These are phyloP conservation scores for Protomyces gravidus DNA, from an alignment of 1,139 yeast species.

Conservation along the genomic window DNA sequence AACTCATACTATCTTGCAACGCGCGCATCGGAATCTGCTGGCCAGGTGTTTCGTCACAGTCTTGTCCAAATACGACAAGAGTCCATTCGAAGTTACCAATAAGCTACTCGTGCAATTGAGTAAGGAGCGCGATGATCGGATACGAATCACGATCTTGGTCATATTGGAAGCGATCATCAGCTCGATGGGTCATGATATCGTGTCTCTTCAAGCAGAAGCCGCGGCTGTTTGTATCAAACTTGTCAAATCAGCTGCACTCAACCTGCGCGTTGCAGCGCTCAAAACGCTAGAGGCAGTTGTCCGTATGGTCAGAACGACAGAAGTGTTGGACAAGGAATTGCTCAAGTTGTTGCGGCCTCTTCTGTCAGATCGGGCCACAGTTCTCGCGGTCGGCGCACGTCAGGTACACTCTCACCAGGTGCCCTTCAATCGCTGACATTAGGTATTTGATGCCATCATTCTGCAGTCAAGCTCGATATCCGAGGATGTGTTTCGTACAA, in stretches of 20 bases:
- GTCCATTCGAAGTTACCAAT: slow-evolving; percentile 39
- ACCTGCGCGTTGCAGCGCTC: slow-evolving; percentile 37
- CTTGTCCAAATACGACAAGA: slow-evolving; percentile 33
- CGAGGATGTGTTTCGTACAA: slow-evolving; percentile 2
- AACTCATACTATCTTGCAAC: slow-evolving; percentile 38
- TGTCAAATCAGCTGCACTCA: slow-evolving; percentile 35
- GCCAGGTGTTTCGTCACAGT: slow-evolving; percentile 33
- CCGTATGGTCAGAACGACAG: slow-evolving; percentile 40
- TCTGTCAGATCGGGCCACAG: slow-evolving; percentile 39
- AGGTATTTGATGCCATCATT: not conserved
- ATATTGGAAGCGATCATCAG: slow-evolving; percentile 31
- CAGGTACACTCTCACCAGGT: slow-evolving; percentile 34
- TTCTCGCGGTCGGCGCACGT: slow-evolving; percentile 39
- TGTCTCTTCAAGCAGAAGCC: slow-evolving; percentile 35
- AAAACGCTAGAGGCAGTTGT: slow-evolving; percentile 36
- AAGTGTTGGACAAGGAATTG: slow-evolving; percentile 40
- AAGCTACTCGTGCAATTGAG: slow-evolving; percentile 36
- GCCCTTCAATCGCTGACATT: not conserved
- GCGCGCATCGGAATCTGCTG: slow-evolving; percentile 32
- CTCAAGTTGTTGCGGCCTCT: slow-evolving; percentile 39
- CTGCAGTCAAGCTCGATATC: not conserved
- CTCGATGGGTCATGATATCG: slow-evolving; percentile 35
- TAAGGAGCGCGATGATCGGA: slow-evolving; percentile 39
- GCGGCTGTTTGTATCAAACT: not conserved
- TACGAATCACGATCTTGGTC: slow-evolving; percentile 1